Percentiles rank a stretch among this genome's conserved stretches.
phyloP scores from a whole-genome alignment of 345 rosid species.

The Murraya koenigii region DNA sequence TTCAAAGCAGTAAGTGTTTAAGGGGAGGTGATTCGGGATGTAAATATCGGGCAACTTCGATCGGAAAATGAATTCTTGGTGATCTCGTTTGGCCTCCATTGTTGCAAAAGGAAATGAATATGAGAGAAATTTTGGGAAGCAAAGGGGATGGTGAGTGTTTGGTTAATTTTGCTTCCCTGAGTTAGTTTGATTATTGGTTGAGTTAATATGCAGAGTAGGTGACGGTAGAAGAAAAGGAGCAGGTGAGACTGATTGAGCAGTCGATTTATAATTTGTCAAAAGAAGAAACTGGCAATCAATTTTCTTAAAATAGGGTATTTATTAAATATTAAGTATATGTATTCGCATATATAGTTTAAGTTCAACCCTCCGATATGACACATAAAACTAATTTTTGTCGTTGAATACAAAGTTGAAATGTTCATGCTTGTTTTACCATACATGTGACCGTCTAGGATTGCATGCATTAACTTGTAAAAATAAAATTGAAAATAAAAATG shows the following conservation, averaged over 20 bases:
- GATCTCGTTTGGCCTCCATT: slow-evolving; percentile 31
- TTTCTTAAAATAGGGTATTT: too few relatives aligned
- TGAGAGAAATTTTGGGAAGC: not conserved
- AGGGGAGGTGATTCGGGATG: slow-evolving; percentile 60
- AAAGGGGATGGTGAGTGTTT: slow-evolving; percentile 23
- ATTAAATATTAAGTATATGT: too few relatives aligned
- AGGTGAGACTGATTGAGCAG: slow-evolving; percentile 24
- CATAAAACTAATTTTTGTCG: too few relatives aligned
- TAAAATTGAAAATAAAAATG: too few relatives aligned
- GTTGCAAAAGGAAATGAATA: not conserved
- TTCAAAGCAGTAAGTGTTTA: slow-evolving; percentile 54
- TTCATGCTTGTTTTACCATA: too few relatives aligned
- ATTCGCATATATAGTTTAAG: too few relatives aligned
- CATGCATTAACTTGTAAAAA: too few relatives aligned
- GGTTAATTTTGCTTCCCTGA: slow-evolving; percentile 22
- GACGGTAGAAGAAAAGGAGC: slow-evolving; percentile 23
- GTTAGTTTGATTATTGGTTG: slow-evolving; percentile 30
- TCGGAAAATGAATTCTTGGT: slow-evolving; percentile 50
- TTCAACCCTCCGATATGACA: too few relatives aligned
- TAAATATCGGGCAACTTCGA: slow-evolving; percentile 61
- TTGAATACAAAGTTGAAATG: too few relatives aligned
- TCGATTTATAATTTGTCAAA: not conserved
- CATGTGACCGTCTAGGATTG: too few relatives aligned
- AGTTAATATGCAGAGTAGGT: slow-evolving; percentile 42
- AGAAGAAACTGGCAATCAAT: not conserved